Evolutionary conservation across 805 yeast species (phyloP), one percentile per base, ranked within the genome.

Genomic region (Torulaspora gathmanii): DNA sequence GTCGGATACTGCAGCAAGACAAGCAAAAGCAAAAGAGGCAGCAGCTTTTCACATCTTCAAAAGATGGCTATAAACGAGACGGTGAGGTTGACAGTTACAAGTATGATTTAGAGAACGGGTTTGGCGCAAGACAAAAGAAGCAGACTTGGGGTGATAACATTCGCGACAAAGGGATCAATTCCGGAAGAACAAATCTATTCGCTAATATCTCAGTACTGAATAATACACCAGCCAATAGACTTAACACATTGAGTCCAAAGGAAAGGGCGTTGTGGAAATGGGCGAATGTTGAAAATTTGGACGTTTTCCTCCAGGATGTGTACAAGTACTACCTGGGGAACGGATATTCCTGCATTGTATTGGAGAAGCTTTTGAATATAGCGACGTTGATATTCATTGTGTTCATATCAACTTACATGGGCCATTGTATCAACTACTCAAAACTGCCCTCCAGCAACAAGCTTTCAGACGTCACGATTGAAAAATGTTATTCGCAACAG

Each of bases 221-320:
- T 16, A 57, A 49, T 20, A 59, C 63, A 6, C 60, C 65, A 2
- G 41, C 44, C 8, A 52, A 53, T 40, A 52, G 52, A 37, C 41
- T 74, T 6, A 74, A 76, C 6, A 69, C 74, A 1, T 58, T 80
- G 22, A 77, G 80, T 40, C 78, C 86, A 1, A 71, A 71, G 47
- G 96, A 90, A 59, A 70, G 88, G 39, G 95, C 98, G 0, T 70
- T 86, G 13, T 93, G 97, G 88, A 75, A 87, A 49, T 93, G 99
- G 98, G 95, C 98, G 1, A 93, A 93, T 58, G 87, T 93, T 19
- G 87, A 86, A 54, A 93, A 93, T 63, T 74, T 93, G 63, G 99
- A 93, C 67, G 76, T 79, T 37, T 93, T 91, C 56, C 70, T 93
- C 15, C 80, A 79, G 42, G 95, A 91, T 54, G 77, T 90, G 9